A percentile compares a stretch with the other conserved stretches of the same genome.
Evolutionary conservation across 306 rosid species (phyloP).

Genomic region (Fragaria iinumae): DNA sequence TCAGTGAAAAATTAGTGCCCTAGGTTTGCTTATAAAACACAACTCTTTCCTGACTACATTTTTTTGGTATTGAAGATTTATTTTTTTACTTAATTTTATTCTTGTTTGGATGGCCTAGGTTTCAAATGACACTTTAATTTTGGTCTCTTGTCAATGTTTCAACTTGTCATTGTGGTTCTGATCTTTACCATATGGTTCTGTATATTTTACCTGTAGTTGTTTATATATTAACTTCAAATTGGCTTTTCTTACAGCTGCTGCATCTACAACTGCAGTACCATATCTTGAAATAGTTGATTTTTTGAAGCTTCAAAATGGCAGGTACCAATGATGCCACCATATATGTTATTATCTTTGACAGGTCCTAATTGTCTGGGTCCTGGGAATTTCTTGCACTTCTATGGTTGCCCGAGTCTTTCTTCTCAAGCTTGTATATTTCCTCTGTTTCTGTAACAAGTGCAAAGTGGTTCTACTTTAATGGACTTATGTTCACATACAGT

Average conservation of each 20-base stretch:
- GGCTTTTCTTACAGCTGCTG: slow-evolving; percentile 60
- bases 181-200: slow-evolving; percentile 8
- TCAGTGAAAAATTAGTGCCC: slow-evolving; percentile 35
- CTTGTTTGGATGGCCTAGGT: slow-evolving; percentile 10
- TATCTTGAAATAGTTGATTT: slow-evolving; percentile 66
- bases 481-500: slow-evolving; percentile 42
- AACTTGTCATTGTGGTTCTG: slow-evolving; percentile 3
- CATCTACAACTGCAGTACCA: slow-evolving; percentile 51
- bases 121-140: background rate
- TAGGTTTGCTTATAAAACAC: slow-evolving; percentile 28
- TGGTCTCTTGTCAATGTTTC: background rate
- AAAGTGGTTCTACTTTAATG: slow-evolving; percentile 9
- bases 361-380: background rate
- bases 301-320: slow-evolving; percentile 88
- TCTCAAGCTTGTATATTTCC: background rate
- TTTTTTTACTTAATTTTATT: slow-evolving; percentile 13
- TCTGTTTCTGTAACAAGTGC: background rate
- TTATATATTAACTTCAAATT: slow-evolving; percentile 10
- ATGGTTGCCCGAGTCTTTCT: background rate
- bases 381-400: background rate
- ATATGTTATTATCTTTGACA: slow-evolving; percentile 9
- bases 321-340: slow-evolving; percentile 38
- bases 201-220: slow-evolving; percentile 9
- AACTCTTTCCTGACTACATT: background rate
- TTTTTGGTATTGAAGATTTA: background rate